These are phyloP conservation scores for Clavulina sp. DNA, from an alignment of 768 basidiomycete species.

Conservation along the genomic window DNA sequence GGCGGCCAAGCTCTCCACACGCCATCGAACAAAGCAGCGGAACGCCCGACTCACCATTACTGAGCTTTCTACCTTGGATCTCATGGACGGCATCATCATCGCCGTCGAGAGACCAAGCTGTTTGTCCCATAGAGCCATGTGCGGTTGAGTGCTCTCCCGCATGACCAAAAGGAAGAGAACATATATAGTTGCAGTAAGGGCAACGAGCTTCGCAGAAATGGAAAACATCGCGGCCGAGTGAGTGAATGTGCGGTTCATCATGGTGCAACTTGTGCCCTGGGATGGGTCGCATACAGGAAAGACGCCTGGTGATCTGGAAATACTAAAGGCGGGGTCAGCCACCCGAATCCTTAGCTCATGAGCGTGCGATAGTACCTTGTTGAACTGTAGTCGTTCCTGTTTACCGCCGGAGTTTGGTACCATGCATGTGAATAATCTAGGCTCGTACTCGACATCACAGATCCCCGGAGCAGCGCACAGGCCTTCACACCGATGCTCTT, in stretches of 20 bases:
- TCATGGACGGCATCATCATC: neutral
- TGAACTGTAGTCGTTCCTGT: neutral
- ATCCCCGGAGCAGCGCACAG: neutral
- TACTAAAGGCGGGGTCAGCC: slow-evolving; percentile 2
- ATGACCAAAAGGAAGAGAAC: slow-evolving; percentile 40
- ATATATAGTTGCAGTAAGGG: slow-evolving; percentile 38
- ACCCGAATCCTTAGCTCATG: neutral
- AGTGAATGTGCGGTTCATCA: slow-evolving; percentile 32
- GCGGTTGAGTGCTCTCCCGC: neutral
- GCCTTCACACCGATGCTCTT: slow-evolving; percentile 4
- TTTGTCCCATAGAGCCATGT: neutral
- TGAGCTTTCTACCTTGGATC: neutral
- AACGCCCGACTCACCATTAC: neutral
- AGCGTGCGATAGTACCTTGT: neutral
- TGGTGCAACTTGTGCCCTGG: slow-evolving; percentile 28
- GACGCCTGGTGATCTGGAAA: slow-evolving; percentile 29
- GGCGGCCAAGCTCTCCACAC: neutral
- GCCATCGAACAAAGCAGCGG: neutral
- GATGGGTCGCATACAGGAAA: slow-evolving; percentile 32
- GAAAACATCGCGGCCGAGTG: slow-evolving; percentile 25
- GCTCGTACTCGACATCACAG: neutral
- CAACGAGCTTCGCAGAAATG: slow-evolving; percentile 43
- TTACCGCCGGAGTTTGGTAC: neutral
- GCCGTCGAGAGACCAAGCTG: neutral
- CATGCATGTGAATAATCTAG: neutral